These are phyloP conservation scores for Graphilbum sp. DNA, from an alignment of 2,329 filamentous ascomycete species.

Conservation along the genomic window DNA sequence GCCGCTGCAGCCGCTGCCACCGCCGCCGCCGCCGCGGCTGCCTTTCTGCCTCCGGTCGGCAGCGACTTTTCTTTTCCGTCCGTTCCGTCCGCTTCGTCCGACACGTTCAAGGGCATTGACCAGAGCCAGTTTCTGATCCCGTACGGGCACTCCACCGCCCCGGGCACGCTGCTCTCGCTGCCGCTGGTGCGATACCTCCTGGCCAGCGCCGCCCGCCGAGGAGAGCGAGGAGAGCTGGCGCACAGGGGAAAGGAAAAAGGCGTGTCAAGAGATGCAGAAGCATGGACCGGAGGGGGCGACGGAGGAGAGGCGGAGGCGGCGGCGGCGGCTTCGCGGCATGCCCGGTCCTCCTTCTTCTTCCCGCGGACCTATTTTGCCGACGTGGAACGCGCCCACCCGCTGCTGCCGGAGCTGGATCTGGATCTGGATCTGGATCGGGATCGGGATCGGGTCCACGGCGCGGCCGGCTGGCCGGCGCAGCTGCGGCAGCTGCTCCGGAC, in stretches of 20 bases:
- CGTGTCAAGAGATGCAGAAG: too few relatives aligned
- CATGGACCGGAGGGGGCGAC: too few relatives aligned
- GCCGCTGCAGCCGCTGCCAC: too few relatives aligned
- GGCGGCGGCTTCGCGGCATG: not conserved
- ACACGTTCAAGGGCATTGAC: not conserved
- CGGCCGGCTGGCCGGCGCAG: too few relatives aligned
- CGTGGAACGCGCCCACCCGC: conserved; percentile 16
- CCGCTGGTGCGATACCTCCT: conserved; percentile 15
- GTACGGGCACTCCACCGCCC: conserved; percentile 17
- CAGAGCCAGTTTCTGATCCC: conserved; percentile 21
- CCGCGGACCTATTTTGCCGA: conserved; percentile 18
- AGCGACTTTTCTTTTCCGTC: not conserved
- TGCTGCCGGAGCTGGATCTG: conserved; percentile 16
- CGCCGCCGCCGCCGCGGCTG: too few relatives aligned
- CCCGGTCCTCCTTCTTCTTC: conserved; percentile 7
- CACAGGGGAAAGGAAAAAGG: too few relatives aligned
- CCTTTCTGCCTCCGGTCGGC: too few relatives aligned
- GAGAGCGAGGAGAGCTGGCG: too few relatives aligned
- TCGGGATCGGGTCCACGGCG: too few relatives aligned
- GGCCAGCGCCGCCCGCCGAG: too few relatives aligned
- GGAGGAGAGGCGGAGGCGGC: too few relatives aligned
- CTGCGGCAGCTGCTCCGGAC: not conserved
- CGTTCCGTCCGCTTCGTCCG: not conserved
- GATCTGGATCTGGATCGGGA: too few relatives aligned
- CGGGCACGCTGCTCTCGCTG: conserved; percentile 17